These are phyloP conservation scores for Backusella mclennaniae DNA, from an alignment of 192 early-diverging fungal genomes.

Conservation along the genomic window DNA sequence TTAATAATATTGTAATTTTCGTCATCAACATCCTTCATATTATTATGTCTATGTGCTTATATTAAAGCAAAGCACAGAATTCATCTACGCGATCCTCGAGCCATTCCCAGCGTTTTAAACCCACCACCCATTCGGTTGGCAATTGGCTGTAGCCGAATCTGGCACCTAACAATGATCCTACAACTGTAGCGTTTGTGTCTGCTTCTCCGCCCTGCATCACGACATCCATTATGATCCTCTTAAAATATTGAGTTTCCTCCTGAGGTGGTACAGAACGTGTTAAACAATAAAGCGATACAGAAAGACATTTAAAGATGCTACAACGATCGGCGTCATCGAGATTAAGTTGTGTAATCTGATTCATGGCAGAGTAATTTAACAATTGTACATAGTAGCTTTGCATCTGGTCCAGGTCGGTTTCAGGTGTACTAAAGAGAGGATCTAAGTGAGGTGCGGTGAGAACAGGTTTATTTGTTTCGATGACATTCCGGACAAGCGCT, in stretches of 20 bases:
- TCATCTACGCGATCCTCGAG: slow-evolving; percentile 36
- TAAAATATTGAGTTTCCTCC: slow-evolving; percentile 27
- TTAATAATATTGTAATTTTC: background rate
- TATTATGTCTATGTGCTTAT: background rate
- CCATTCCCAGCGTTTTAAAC: slow-evolving; percentile 38
- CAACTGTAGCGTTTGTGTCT: slow-evolving; percentile 35
- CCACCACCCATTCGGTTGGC: slow-evolving; percentile 39
- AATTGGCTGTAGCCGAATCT: slow-evolving; percentile 31
- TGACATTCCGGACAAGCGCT: slow-evolving; percentile 26
- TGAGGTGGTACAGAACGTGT: slow-evolving; percentile 26
- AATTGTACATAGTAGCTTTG: slow-evolving; percentile 27
- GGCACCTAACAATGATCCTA: slow-evolving; percentile 30
- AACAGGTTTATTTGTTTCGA: slow-evolving; percentile 33
- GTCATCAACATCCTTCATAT: background rate
- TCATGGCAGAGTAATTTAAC: slow-evolving; percentile 11
- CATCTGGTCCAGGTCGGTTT: slow-evolving; percentile 22
- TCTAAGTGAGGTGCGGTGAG: slow-evolving; percentile 32
- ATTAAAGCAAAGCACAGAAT: slow-evolving; percentile 32
- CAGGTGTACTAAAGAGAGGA: slow-evolving; percentile 28
- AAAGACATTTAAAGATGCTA: slow-evolving; percentile 29
- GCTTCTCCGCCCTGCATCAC: slow-evolving; percentile 37
- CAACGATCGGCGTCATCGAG: slow-evolving; percentile 3
- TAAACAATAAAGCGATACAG: slow-evolving; percentile 27
- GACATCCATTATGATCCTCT: slow-evolving; percentile 32
- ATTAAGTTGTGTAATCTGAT: slow-evolving; percentile 2